These are phyloP conservation scores for Funneliformis caledonium DNA, from an alignment of 371 early-diverging fungal genomes.

Conservation along the genomic window DNA sequence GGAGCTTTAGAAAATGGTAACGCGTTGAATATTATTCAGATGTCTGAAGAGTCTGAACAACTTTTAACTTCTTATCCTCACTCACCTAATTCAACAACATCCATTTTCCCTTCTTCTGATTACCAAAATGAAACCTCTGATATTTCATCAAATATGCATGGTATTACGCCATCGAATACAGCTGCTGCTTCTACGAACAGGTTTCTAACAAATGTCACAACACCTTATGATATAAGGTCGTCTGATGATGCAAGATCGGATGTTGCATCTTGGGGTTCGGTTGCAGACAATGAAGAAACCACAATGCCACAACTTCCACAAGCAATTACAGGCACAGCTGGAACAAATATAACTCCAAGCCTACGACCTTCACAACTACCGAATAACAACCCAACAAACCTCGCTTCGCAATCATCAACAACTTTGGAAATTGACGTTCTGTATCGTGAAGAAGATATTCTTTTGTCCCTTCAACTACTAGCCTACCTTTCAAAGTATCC, in stretches of 20 bases:
- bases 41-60: constrained; percentile 28
- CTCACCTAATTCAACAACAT: constrained; percentile 43
- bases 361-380: constrained; percentile 17
- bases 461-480: constrained; percentile 82
- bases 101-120: constrained; percentile 43
- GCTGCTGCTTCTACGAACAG: constrained; percentile 34
- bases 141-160: constrained; percentile 18
- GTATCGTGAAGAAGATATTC: constrained; percentile 82
- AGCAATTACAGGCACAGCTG: constrained; percentile 5
- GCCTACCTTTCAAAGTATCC: constrained; percentile 89
- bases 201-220: constrained; percentile 28
- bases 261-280: constrained; percentile 31
- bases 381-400: constrained; percentile 43
- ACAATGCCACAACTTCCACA: constrained; percentile 19
- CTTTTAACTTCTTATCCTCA: constrained; percentile 38
- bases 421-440: constrained; percentile 61
- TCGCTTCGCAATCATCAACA: constrained; percentile 41
- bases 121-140: constrained; percentile 32
- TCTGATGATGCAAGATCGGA: constrained; percentile 40
- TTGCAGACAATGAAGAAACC: constrained; percentile 40
- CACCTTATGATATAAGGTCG: constrained; percentile 21
- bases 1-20: constrained; percentile 37
- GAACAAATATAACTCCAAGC: constrained; percentile 22
- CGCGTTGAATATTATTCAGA: constrained; percentile 11
- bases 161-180: constrained; percentile 17